Conservation (phyloP, 805 yeast genomes). For the Torulaspora maleeae region DNA sequence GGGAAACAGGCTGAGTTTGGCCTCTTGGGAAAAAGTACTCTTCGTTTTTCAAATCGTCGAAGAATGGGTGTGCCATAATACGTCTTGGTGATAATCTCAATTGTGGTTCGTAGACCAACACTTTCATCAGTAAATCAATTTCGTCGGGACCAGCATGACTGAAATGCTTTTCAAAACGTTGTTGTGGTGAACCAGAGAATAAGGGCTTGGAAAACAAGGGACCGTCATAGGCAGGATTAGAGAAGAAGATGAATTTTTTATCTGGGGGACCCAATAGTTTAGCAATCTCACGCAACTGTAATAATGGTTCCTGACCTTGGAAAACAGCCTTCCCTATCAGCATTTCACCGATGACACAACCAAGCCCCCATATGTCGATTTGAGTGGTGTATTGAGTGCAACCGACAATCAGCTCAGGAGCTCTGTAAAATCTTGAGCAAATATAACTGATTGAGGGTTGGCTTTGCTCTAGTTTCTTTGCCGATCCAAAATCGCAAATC, state of each 20-base stretch:
- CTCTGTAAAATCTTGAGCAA: conserved; percentile 85
- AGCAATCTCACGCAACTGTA: conserved; percentile 86
- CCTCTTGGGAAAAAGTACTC: conserved; percentile 54
- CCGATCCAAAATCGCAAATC: conserved; percentile 83
- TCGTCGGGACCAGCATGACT: conserved; percentile 81
- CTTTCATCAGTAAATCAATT: conserved; percentile 71
- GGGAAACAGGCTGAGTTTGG: conserved; percentile 38
- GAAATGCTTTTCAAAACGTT: conserved; percentile 60
- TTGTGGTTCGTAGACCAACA: conserved; percentile 88
- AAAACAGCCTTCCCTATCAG: conserved; percentile 88
- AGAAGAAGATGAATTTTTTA: conserved; percentile 61
- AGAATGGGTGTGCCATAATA: conserved; percentile 83
- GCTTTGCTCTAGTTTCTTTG: conserved; percentile 68
- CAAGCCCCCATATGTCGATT: conserved; percentile 97
- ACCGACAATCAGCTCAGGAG: conserved; percentile 94
- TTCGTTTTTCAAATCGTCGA: conserved; percentile 72
- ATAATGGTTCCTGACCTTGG: conserved; percentile 85
- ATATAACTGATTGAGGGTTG: conserved; percentile 93
- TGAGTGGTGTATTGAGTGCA: conserved; percentile 81
- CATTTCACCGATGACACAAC: conserved; percentile 95
- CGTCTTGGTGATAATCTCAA: conserved; percentile 73
- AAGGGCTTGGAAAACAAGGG: conserved; percentile 65
- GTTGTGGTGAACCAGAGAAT: conserved; percentile 50
- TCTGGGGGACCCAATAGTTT: conserved; percentile 88
- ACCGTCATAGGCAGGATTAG: conserved; percentile 72